These are phyloP conservation scores for Mucor ambiguus DNA, from an alignment of 371 early-diverging fungal genomes.

Conservation along the genomic window DNA sequence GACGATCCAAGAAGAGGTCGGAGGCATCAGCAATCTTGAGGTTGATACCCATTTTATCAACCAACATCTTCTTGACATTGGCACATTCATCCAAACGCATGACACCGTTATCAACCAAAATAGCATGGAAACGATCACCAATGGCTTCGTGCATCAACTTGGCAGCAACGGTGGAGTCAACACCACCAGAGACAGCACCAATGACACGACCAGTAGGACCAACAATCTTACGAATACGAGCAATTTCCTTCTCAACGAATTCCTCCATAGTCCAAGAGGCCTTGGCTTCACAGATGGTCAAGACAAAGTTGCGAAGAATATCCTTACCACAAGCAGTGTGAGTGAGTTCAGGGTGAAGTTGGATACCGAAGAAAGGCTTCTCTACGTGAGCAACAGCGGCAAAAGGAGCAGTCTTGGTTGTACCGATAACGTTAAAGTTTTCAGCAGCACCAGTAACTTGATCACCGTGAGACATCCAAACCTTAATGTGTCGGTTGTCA, in stretches of 20 bases:
- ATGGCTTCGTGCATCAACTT: slow-evolving; percentile 96
- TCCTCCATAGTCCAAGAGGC: slow-evolving; percentile 95
- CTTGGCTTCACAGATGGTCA: slow-evolving; percentile 81
- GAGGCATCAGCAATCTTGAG: slow-evolving; percentile 90
- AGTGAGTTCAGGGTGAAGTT: slow-evolving; percentile 98
- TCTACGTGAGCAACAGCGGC: slow-evolving; percentile 85
- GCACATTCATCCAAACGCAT: slow-evolving; percentile 96
- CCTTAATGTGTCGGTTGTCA: slow-evolving; percentile 36
- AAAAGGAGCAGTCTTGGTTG: slow-evolving; percentile 86
- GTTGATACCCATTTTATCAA: slow-evolving; percentile 92
- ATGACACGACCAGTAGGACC: slow-evolving; percentile 93
- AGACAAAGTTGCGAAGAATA: slow-evolving; percentile 90
- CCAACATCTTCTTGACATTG: slow-evolving; percentile 79
- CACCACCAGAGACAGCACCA: slow-evolving; percentile 97
- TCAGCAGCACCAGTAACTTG: slow-evolving; percentile 83
- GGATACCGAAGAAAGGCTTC: slow-evolving; percentile 88
- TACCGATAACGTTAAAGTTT: slow-evolving; percentile 85
- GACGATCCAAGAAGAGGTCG: slow-evolving; percentile 83
- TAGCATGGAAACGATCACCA: slow-evolving; percentile 97
- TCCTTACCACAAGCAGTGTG: slow-evolving; percentile 90
- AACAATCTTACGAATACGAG: slow-evolving; percentile 87
- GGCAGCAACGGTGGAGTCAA: slow-evolving; percentile 96
- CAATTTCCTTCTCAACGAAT: slow-evolving; percentile 96
- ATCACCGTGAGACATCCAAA: slow-evolving; percentile 99
- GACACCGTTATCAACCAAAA: slow-evolving; percentile 97